Evolutionary conservation across 345 rosid genomes (phyloP).

Genomic region (Boechera divaricarpa): DNA sequence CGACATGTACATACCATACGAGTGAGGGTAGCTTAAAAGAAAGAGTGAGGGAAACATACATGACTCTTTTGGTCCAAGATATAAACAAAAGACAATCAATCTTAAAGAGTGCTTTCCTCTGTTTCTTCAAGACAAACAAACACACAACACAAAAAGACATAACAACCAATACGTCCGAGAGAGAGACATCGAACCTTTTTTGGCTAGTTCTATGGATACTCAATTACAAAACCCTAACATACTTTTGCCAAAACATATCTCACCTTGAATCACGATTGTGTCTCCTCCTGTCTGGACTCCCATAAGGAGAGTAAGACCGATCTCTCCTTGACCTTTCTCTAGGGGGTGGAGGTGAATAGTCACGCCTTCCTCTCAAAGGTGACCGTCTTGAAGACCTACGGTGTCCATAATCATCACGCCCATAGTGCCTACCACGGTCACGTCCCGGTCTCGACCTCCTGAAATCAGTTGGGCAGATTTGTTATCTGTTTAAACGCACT

Average conservation of each 20-base stretch:
- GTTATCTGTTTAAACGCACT: background rate
- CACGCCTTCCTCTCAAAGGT: conserved; percentile 39
- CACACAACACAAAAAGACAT: background rate
- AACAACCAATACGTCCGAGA: background rate
- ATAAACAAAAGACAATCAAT: background rate
- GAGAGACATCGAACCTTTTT: background rate
- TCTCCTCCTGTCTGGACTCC: conserved; percentile 46
- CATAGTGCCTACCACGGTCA: conserved; percentile 59
- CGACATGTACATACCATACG: no score
- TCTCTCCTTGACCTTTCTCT: conserved; percentile 74
- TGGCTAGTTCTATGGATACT: background rate
- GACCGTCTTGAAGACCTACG: conserved; percentile 66
- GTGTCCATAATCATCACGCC: conserved; percentile 59
- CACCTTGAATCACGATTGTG: conserved; percentile 45
- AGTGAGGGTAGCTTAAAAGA: no score
- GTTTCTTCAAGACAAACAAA: no score
- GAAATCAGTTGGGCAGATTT: background rate
- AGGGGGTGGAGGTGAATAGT: conserved; percentile 66
- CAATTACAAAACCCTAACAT: background rate
- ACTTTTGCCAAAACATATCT: background rate
- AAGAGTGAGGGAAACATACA: no score
- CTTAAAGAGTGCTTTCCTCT: background rate
- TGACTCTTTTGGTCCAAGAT: background rate
- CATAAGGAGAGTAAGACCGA: conserved; percentile 64
- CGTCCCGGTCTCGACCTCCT: conserved; percentile 40